A percentile compares a stretch with the other conserved stretches of the same genome.
Evolutionary conservation across 148 eudicot genomes (phyloP).

Genomic region (Rhododendron williamsianum): DNA sequence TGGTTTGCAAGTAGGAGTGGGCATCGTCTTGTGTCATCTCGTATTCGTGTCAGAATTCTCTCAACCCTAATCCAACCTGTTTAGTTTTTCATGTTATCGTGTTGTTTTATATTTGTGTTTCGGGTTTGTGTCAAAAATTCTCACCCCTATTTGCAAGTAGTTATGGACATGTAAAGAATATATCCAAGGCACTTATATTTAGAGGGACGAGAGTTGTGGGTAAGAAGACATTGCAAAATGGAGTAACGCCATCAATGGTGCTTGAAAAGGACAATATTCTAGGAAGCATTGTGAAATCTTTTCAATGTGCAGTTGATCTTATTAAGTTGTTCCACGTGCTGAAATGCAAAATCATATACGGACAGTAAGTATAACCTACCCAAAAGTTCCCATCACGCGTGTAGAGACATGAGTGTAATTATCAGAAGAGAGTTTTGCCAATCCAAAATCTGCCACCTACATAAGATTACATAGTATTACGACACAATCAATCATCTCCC

Average conservation of each 20-base stretch:
- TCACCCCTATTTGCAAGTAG: not conserved
- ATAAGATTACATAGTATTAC: not conserved
- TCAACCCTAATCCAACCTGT: too few relatives aligned
- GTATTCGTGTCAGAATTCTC: too few relatives aligned
- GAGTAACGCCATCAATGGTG: not conserved
- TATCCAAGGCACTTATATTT: not conserved
- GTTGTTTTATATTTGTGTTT: too few relatives aligned
- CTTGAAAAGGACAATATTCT: not conserved
- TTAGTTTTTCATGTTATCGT: too few relatives aligned
- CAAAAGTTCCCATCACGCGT: conserved; percentile 95
- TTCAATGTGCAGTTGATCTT: not conserved
- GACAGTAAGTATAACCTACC: conserved; percentile 31
- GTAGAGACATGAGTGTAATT: conserved; percentile 79
- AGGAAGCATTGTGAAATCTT: not conserved
- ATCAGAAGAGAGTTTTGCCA: conserved; percentile 77
- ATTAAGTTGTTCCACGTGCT: too few relatives aligned
- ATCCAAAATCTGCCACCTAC: conserved; percentile 93
- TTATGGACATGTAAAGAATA: not conserved
- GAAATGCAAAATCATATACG: not conserved
- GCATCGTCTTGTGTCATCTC: too few relatives aligned
- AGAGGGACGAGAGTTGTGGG: not conserved
- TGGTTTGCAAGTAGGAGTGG: not conserved
- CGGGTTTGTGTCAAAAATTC: too few relatives aligned
- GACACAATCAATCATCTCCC: not conserved
- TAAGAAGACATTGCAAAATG: not conserved